Conservation (phyloP, 352 stramenopile genomes). For the Pythium aquatile region DNA sequence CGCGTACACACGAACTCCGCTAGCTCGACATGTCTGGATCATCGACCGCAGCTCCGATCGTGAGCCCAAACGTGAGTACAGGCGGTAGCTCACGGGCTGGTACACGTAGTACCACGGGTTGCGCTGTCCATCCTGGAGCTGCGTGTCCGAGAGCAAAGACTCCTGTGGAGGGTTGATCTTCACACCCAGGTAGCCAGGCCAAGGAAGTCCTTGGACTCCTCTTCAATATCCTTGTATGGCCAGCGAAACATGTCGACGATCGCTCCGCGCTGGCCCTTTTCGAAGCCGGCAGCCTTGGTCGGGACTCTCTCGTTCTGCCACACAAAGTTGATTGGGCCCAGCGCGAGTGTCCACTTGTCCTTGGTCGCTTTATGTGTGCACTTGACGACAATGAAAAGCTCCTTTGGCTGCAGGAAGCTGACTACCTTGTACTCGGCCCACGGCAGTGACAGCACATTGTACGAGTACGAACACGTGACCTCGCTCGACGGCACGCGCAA, state of each 20-base stretch:
- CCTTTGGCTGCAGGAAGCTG: conserved; percentile 24
- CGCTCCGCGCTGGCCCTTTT: conserved; percentile 49
- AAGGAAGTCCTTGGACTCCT: conserved; percentile 58
- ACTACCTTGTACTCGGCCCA: conserved; percentile 27
- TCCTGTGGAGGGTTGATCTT: conserved; percentile 71
- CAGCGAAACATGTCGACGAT: conserved; percentile 70
- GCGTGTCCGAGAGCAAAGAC: conserved; percentile 41
- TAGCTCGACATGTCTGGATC: conserved; percentile 62
- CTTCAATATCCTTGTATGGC: conserved; percentile 56
- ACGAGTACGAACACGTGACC: conserved; percentile 35
- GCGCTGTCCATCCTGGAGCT: conserved; percentile 34
- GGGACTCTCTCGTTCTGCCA: conserved; percentile 46
- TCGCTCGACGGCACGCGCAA: conserved; percentile 24
- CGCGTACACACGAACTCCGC: conserved; percentile 52
- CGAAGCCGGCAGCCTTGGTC: conserved; percentile 36
- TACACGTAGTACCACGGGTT: conserved; percentile 75
- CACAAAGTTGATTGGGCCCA: conserved; percentile 67
- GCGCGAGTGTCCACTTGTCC: conserved; percentile 33
- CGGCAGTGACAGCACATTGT: conserved; percentile 30
- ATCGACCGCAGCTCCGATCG: conserved; percentile 47
- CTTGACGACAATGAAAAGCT: conserved; percentile 33
- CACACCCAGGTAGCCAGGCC: conserved; percentile 60
- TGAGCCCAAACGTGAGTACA: conserved; percentile 52
- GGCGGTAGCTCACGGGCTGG: conserved; percentile 58
- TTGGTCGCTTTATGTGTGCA: conserved; percentile 23